phyloP scores from a whole-genome alignment of 805 yeast species.

The Schwanniomyces pseudopolymorphus region DNA sequence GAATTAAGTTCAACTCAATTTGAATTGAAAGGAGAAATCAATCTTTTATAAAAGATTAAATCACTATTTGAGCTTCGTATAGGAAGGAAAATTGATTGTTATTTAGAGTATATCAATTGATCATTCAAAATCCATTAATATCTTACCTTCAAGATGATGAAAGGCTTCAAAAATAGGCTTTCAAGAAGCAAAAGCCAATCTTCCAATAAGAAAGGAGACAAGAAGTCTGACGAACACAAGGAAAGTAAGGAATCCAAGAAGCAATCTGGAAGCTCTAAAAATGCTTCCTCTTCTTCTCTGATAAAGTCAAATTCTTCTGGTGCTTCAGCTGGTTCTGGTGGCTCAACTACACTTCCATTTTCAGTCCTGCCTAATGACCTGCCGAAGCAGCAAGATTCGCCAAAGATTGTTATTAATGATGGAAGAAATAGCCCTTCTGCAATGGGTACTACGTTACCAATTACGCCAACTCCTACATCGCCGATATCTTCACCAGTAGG shows the following conservation, averaged over 20 bases:
- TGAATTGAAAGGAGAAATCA: not conserved
- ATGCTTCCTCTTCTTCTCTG: slow-evolving; percentile 12
- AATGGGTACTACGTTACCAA: slow-evolving; percentile 17
- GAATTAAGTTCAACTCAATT: not conserved
- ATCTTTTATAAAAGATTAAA: not conserved
- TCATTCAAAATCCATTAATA: not conserved
- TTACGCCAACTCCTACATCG: slow-evolving; percentile 12
- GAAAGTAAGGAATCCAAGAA: slow-evolving; percentile 20
- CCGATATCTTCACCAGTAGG: slow-evolving; percentile 2
- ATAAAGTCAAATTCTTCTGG: slow-evolving; percentile 28
- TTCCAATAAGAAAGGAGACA: slow-evolving; percentile 33
- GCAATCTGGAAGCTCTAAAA: slow-evolving; percentile 10
- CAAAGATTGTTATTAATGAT: slow-evolving; percentile 19
- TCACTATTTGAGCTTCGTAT: not conserved
- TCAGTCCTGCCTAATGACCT: slow-evolving; percentile 14
- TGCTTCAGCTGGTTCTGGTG: slow-evolving; percentile 13
- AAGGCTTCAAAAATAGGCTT: slow-evolving; percentile 47
- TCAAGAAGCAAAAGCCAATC: slow-evolving; percentile 40
- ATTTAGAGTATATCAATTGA: not conserved
- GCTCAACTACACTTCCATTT: slow-evolving; percentile 1
- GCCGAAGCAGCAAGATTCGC: slow-evolving; percentile 18
- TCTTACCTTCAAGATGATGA: slow-evolving; percentile 35
- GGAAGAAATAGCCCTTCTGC: slow-evolving; percentile 5
- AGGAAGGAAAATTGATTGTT: not conserved
- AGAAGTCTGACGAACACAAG: slow-evolving; percentile 32